A percentile compares a stretch with the other conserved stretches of the same genome.
These are phyloP conservation scores for Penicillium sp. DNA, from an alignment of 2,329 filamentous ascomycete genomes.

Conservation along the genomic window DNA sequence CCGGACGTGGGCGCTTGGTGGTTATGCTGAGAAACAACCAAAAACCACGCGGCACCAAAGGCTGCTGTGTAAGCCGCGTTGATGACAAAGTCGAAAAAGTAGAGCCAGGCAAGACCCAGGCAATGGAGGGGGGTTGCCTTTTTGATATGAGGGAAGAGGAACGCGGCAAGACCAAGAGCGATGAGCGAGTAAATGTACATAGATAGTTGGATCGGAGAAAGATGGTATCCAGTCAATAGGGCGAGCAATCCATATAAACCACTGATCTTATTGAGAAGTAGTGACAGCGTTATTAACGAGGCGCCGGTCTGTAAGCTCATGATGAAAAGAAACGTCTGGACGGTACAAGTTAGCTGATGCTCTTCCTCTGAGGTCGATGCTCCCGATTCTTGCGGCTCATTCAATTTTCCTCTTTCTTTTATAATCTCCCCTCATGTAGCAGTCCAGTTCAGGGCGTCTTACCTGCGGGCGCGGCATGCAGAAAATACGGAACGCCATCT, in stretches of 20 bases:
- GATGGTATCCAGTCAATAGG: constrained; percentile 77
- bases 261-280: constrained; percentile 88
- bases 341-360: background rate
- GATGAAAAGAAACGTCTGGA: constrained; percentile 76
- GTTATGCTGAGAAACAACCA: constrained; percentile 61
- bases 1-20: constrained; percentile 41
- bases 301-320: constrained; percentile 83
- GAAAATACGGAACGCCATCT: constrained; percentile 42
- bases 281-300: constrained; percentile 75
- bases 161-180: constrained; percentile 63
- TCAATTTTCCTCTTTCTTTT: background rate
- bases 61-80: constrained; percentile 77
- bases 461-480: constrained; percentile 50
- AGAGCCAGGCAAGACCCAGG: constrained; percentile 78
- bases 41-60: constrained; percentile 83
- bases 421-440: background rate
- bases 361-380: no score
- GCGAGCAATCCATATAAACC: constrained; percentile 88
- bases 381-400: no score
- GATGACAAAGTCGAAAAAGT: constrained; percentile 74
- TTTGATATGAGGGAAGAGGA: constrained; percentile 75
- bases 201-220: constrained; percentile 77
- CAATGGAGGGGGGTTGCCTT: constrained; percentile 74
- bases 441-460: constrained; percentile 18
- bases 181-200: constrained; percentile 87